These are phyloP conservation scores for Iris macrosiphon DNA, from an alignment of 106 monocot genomes.

Conservation along the genomic window DNA sequence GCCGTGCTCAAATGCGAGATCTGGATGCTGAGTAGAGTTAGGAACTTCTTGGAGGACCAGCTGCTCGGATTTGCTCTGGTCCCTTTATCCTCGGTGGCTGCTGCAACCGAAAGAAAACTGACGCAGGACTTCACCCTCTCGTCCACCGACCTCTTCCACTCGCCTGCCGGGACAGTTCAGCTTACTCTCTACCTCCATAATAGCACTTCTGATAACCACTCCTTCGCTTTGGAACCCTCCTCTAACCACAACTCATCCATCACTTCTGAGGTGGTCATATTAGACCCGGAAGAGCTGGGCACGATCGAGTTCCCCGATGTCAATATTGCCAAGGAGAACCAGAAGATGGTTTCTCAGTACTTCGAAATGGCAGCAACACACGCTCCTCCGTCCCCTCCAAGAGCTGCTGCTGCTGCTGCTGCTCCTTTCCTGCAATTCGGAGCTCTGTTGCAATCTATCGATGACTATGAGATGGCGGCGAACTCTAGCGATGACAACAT, in stretches of 20 bases:
- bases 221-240: neutral
- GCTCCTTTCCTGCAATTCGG: slow-evolving; percentile 20
- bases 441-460: slow-evolving; percentile 7
- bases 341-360: slow-evolving; percentile 52
- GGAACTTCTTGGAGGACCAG: slow-evolving; percentile 50
- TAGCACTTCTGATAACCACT: neutral
- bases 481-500: slow-evolving; percentile 11
- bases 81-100: slow-evolving; percentile 24
- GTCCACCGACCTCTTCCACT: slow-evolving; percentile 69
- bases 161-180: slow-evolving; percentile 53
- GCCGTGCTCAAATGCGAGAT: slow-evolving; percentile 68
- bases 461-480: slow-evolving; percentile 42
- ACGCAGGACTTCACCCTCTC: slow-evolving; percentile 50
- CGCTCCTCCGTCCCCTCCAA: neutral
- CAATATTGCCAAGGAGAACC: slow-evolving; percentile 39
- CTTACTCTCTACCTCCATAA: slow-evolving; percentile 23
- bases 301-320: slow-evolving; percentile 45
- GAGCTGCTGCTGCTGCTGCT: neutral
- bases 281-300: slow-evolving; percentile 36
- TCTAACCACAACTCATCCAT: slow-evolving; percentile 16
- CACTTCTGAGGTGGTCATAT: slow-evolving; percentile 53
- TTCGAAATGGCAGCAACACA: slow-evolving; percentile 13
- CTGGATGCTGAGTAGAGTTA: slow-evolving; percentile 61
- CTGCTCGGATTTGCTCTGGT: slow-evolving; percentile 73
- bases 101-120: slow-evolving; percentile 1